Base-by-base conservation (phyloP, 768 basidiomycete species). In the Gloeophyllum trabeum region DNA sequence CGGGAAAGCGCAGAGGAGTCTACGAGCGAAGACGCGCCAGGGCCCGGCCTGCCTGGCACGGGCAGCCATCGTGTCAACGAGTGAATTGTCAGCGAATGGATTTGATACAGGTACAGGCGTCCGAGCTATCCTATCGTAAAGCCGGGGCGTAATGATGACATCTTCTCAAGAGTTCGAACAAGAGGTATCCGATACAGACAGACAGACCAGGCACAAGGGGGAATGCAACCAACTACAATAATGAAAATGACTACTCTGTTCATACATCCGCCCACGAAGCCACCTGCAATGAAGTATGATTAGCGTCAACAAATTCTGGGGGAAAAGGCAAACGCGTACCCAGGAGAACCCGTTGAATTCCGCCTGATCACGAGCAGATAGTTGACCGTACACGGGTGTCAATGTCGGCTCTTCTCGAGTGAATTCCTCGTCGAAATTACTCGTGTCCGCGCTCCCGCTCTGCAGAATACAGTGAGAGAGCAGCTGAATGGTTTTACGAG, bases 271-370 rank as follows among this genome's bases (percentile, higher is more conserved):
- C 65, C 64, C 64, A 66, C n/a, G 58, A 42, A 24, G 64, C 64
- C 34, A 66, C 59, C 59, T 61, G 42, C 21, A 46, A 37, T 26
- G n/a, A n/a, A n/a, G n/a, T n/a, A n/a, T n/a, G n/a, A n/a, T n/a
- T 5, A 14, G 19, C 25, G n/a, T 41, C n/a, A 41, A 5, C 23
- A 34, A 51, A 48, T 49, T 46, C 53, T 42, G 48, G 50, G 47
- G 47, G 44, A 53, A 41, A 43, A 45, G 46, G 42, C 43, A 37
- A 36, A 42, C 23, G 36, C 55, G 51, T 64, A 87, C 88, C 90
- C 93, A 97, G 47, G 91, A 94, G 71, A 97, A 97, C 14, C 92
- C 92, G 51, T 88, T 81, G 67, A 99, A 99, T 61, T 97, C 94
- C 42, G 80, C 74, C 63, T 99, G 96, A 55, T 98, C 91, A 39